Evolutionary conservation across 2,329 filamentous ascomycete genomes (phyloP).

Genomic region (Pseudocercospora fijiensis): DNA sequence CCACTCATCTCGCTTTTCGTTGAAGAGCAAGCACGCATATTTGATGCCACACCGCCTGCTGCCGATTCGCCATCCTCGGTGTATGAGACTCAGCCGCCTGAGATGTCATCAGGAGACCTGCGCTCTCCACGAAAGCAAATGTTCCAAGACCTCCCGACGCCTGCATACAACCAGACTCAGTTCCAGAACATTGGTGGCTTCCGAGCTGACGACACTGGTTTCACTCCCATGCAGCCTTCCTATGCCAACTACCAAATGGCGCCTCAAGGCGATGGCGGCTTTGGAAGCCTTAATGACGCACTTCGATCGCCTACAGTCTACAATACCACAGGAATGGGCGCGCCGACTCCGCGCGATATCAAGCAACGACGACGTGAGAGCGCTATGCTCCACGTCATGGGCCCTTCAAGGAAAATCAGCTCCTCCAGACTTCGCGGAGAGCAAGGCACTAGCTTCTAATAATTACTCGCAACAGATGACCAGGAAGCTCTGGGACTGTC

Average conservation of each 20-base stretch:
- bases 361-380: conserved; percentile 36
- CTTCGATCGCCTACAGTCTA: conserved; percentile 31
- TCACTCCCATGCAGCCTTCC: conserved; percentile 36
- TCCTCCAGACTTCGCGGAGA: conserved; percentile 38
- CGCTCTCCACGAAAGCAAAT: conserved; percentile 65
- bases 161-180: conserved; percentile 59
- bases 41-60: conserved; percentile 66
- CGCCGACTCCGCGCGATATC: conserved; percentile 25
- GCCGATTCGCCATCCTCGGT: conserved; percentile 4
- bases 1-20: conserved; percentile 92
- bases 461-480: conserved; percentile 18
- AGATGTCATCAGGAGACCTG: conserved; percentile 53
- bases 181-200: conserved; percentile 27
- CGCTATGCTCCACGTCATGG: conserved; percentile 32
- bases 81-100: conserved; percentile 38
- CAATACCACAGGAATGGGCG: conserved; percentile 22
- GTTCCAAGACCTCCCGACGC: conserved; percentile 65
- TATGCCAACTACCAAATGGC: conserved; percentile 36
- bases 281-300: conserved; percentile 39
- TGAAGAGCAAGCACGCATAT: conserved; percentile 84
- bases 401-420: conserved; percentile 40
- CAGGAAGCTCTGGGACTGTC: conserved; percentile 15
- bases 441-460: conserved; percentile 31
- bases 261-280: conserved; percentile 37
- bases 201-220: conserved; percentile 32